Evolutionary conservation across 352 stramenopile species (phyloP), one percentile per base, ranked within the genome.

Genomic region (Globisporangium cederbergense): DNA sequence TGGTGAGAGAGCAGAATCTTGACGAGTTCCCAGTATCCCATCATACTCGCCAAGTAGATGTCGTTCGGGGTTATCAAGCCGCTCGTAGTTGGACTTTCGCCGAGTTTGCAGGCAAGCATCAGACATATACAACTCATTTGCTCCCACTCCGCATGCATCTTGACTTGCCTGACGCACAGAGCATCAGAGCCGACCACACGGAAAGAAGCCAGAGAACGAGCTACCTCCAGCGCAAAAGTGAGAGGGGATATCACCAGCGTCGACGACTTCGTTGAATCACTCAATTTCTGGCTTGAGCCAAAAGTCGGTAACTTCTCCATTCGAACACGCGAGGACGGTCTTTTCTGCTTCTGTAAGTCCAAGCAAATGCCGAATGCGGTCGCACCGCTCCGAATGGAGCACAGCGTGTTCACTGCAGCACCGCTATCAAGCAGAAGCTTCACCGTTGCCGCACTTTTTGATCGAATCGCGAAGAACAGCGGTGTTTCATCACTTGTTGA

Each of bases 401-500:
- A 86, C 2, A 86, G 32, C 9, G 77, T 75, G 28, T 63, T 71
- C 1, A 76, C 58, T 50, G 81, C 67, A 34, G 79, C 78, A 8
- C 75, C 75, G 30, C 64, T 72, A 18, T 65, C 53, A 38, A 90
- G 61, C 53, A 90, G 62, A 3, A 87, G 66, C 6, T 81, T 64
- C 2, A 90, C 77, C 66, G 87, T 79, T 20, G 60, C 50, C 54
- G 66, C 70, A 45, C 61, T 84, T 40, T 66, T 83, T 0, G 78
- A 86, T 34, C 81, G 78, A 16, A 90, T 79, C 2, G 81, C 81
- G 47, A 88, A 90, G 50, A 76, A 88, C 6, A 90, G 59, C 16
- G 78, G 78, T 1, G 62, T 73, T 68, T 90, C 81, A 3, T 71
- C 73, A 32, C 76, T 76, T 4, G 68, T 63, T 1, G 73, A 54